Evolutionary conservation across 345 rosid species (phyloP).

Genomic region (Anastatica hierochuntica): DNA sequence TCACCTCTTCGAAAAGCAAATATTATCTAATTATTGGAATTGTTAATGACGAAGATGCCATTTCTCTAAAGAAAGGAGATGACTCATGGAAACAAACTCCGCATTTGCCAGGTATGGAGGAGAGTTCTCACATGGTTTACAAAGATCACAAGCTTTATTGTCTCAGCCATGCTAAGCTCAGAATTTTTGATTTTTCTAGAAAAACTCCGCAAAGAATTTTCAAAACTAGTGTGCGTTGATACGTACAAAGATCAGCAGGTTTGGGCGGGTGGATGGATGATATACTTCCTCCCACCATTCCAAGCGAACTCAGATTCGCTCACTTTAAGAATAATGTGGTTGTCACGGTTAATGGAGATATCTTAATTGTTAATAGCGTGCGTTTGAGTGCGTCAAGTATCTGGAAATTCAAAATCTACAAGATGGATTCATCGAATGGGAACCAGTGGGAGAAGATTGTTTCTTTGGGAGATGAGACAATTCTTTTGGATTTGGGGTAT

Average conservation of each 20-base stretch:
- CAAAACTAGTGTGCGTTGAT: too few relatives aligned
- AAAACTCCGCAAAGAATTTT: not conserved
- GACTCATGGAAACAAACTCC: not conserved
- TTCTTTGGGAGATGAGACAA: not conserved
- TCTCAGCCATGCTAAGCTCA: not conserved
- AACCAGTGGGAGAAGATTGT: not conserved
- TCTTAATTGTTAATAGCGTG: not conserved
- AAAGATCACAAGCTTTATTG: not conserved
- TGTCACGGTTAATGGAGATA: not conserved
- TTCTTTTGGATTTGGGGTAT: not conserved
- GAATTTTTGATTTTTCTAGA: not conserved
- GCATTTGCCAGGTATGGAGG: not conserved
- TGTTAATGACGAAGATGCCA: not conserved
- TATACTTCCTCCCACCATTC: too few relatives aligned
- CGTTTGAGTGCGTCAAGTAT: not conserved
- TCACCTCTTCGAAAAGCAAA: not conserved
- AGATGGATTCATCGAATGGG: not conserved
- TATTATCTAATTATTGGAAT: not conserved
- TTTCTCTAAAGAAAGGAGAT: constrained; percentile 6
- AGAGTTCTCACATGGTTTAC: not conserved
- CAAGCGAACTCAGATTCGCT: too few relatives aligned
- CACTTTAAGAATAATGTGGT: too few relatives aligned
- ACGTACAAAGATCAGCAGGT: too few relatives aligned
- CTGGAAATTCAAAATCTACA: not conserved
- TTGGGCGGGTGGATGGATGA: too few relatives aligned